phyloP scores from a whole-genome alignment of 768 basidiomycete genomes.

The Collybiopsis luxurians region DNA sequence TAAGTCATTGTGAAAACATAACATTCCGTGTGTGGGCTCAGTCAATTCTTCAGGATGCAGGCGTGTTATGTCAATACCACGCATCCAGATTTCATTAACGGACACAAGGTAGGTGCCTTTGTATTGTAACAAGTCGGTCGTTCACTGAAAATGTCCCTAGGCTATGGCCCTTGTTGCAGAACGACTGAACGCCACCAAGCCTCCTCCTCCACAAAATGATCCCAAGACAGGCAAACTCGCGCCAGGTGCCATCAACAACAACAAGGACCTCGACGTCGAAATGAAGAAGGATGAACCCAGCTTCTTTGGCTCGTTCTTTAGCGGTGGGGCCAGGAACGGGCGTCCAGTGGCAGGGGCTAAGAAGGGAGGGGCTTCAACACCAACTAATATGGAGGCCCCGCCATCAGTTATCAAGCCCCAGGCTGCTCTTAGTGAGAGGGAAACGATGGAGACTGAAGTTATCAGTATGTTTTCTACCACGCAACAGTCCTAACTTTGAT shows the following conservation, averaged over 20 bases:
- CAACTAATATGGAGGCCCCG: conserved; percentile 60
- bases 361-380: conserved; percentile 37
- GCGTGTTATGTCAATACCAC: conserved; percentile 99
- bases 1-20: conserved; percentile 40
- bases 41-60: conserved; percentile 71
- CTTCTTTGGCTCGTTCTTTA: conserved; percentile 96
- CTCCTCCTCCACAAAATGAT: conserved; percentile 56
- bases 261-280: conserved; percentile 92
- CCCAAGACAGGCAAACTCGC: conserved; percentile 66
- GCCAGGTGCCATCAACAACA: conserved; percentile 77
- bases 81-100: conserved; percentile 96
- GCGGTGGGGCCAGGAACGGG: conserved; percentile 45
- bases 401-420: conserved; percentile 88
- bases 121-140: background rate
- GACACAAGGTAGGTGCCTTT: conserved; percentile 64
- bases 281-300: conserved; percentile 83
- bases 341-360: conserved; percentile 55
- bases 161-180: conserved; percentile 89
- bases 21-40: background rate
- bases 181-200: conserved; percentile 78
- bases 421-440: conserved; percentile 86
- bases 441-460: conserved; percentile 98
- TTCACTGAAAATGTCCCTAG: conserved; percentile 30
- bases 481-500: background rate
- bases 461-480: conserved; percentile 71